Base-by-base conservation (phyloP, 805 yeast species). In the Candida dajiaensis region DNA sequence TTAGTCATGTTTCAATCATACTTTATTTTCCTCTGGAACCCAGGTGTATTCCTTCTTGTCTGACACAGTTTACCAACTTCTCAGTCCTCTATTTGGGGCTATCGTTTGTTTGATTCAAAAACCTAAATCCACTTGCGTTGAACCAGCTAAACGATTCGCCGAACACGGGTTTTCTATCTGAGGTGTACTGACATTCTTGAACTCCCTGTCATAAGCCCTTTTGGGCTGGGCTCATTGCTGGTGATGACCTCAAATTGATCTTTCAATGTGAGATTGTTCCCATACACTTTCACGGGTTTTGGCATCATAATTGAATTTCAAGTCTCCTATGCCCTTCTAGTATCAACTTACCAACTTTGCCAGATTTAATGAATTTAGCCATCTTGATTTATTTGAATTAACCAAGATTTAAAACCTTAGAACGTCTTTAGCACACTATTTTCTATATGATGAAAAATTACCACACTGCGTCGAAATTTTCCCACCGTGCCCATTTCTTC, bases 351-450 rank as follows among this genome's bases (percentile, higher is more conserved):
- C 92, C 62, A 85, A 92, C 99, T 54, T 59, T 59, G 83, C 97
- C 97, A 75, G 98, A 87, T 82, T 92, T 94, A 79, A 94, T 84
- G 85, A 94, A 92, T 80, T 94, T 94, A 80, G 96, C 96, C 97
- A 89, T 90, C 77, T 69, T 67, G 49, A 55, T 36, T 25, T 26
- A 45, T 21, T 29, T 45, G 25, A 40, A 9, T n/a, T 25, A 37
- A 18, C 12, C 37, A 4, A 16, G 26, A 7, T 19, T 31, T 41
- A 18, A 15, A 12, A 11, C 23, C 23, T 20, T 38, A 19, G 38
- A 11, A 22, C 44, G 36, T 23, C 15, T 26, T 25, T 31, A 38
- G 43, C 26, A 20, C 22, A 20, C 19, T 42, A 18, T 18, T 33
- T 45, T 48, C 41, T 40, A 42, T 44, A 36, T n/a, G n/a, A 51